Evolutionary conservation across 495 filamentous ascomycete genomes (phyloP).

Genomic region (Tricharina praecox): DNA sequence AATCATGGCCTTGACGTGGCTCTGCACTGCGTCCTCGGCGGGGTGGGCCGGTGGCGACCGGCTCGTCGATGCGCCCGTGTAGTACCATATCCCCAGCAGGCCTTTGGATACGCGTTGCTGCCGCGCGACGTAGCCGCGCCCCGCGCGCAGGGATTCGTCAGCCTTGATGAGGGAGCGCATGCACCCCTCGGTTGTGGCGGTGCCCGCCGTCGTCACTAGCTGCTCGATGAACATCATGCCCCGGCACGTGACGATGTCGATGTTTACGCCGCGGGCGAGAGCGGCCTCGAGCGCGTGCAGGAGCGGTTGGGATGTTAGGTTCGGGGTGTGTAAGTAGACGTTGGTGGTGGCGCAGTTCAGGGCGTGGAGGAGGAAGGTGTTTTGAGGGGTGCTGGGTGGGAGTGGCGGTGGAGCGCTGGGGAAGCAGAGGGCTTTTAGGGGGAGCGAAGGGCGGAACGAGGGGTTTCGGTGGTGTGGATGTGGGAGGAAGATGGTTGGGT

Average conservation of each 20-base stretch:
- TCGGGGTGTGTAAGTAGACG: slow-evolving; percentile 55
- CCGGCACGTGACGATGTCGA: slow-evolving; percentile 45
- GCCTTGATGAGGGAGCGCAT: slow-evolving; percentile 36
- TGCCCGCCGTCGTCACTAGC: slow-evolving; percentile 41
- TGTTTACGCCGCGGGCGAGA: slow-evolving; percentile 39
- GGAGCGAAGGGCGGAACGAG: slow-evolving; percentile 28
- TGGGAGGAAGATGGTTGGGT: slow-evolving; percentile 44
- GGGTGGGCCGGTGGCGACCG: not conserved
- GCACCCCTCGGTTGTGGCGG: slow-evolving; percentile 39
- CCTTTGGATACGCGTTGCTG: not conserved
- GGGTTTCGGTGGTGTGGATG: slow-evolving; percentile 53
- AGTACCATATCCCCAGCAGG: slow-evolving; percentile 20
- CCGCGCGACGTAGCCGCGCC: not conserved
- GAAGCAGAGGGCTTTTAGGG: slow-evolving; percentile 27
- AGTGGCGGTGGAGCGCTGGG: slow-evolving; percentile 32
- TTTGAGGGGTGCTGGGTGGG: slow-evolving; percentile 48
- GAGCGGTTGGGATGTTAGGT: slow-evolving; percentile 45
- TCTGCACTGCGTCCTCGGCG: slow-evolving; percentile 39
- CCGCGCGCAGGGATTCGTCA: not conserved
- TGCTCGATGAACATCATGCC: slow-evolving; percentile 60
- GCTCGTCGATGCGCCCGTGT: slow-evolving; percentile 6
- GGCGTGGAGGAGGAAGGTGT: slow-evolving; percentile 40
- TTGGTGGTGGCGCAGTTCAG: slow-evolving; percentile 34
- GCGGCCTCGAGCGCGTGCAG: slow-evolving; percentile 34
- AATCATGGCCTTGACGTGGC: slow-evolving; percentile 53